Evolutionary conservation across 768 basidiomycete species (phyloP).

Genomic region (Boletus reticuloceps): DNA sequence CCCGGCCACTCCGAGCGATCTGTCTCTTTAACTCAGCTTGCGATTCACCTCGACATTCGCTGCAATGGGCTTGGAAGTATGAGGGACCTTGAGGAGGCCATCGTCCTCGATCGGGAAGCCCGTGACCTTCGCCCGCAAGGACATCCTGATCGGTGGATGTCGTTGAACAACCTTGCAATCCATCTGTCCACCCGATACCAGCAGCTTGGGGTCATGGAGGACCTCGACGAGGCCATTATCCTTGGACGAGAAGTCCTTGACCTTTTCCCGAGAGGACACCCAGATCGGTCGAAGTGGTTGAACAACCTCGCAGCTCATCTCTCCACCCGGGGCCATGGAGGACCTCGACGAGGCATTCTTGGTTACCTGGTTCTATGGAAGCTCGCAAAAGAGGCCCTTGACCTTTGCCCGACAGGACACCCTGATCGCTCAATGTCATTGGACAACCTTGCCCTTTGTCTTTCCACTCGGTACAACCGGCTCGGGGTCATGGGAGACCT

Average conservation of each 20-base stretch:
- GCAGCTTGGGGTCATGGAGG: background rate
- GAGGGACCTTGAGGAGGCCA: background rate
- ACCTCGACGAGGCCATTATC: background rate
- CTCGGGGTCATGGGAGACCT: background rate
- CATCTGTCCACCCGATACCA: background rate
- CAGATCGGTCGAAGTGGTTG: background rate
- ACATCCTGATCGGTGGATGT: background rate
- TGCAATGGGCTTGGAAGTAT: background rate
- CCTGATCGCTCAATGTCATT: background rate
- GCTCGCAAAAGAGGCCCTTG: too few relatives aligned
- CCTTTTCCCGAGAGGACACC: background rate
- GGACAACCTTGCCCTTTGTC: too few relatives aligned
- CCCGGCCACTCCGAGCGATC: too few relatives aligned
- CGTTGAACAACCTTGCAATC: background rate
- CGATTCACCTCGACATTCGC: background rate
- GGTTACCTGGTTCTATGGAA: too few relatives aligned
- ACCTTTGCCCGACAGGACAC: too few relatives aligned
- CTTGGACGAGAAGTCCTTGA: background rate
- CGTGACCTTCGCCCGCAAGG: background rate
- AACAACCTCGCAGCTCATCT: background rate
- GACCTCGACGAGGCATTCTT: too few relatives aligned
- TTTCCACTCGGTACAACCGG: background rate
- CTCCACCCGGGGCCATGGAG: background rate
- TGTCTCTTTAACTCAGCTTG: background rate
- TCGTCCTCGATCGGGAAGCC: background rate